phyloP scores from a whole-genome alignment of 495 filamentous ascomycete species.

The Podospora anserina region DNA sequence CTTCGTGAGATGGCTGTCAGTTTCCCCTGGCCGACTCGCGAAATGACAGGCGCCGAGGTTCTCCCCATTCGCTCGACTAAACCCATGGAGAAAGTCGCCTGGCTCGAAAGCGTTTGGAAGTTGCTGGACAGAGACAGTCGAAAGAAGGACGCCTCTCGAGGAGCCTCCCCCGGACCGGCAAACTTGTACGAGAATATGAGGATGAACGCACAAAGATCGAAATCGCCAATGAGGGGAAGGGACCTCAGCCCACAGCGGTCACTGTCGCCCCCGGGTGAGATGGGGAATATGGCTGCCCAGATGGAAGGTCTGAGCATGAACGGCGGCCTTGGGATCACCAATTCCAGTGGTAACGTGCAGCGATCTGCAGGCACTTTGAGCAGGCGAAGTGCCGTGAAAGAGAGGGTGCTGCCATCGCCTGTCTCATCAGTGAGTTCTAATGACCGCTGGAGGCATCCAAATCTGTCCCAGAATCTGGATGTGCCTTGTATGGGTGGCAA shows the following conservation, averaged over 20 bases:
- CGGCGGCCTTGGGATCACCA: neutral
- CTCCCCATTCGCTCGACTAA: slow-evolving; percentile 35
- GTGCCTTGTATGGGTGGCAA: slow-evolving; percentile 15
- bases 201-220: slow-evolving; percentile 11
- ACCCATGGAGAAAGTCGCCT: slow-evolving; percentile 35
- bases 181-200: neutral
- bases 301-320: slow-evolving; percentile 7
- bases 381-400: slow-evolving; percentile 23
- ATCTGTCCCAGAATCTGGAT: slow-evolving; percentile 8
- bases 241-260: neutral
- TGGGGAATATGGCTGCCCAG: slow-evolving; percentile 4
- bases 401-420: slow-evolving; percentile 2
- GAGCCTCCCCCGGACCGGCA: slow-evolving; percentile 1
- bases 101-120: slow-evolving; percentile 31
- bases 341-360: neutral
- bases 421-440: neutral
- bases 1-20: slow-evolving; percentile 36
- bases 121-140: slow-evolving; percentile 25
- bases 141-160: slow-evolving; percentile 17
- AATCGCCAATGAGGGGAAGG: slow-evolving; percentile 11
- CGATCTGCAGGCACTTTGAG: slow-evolving; percentile 13
- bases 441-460: neutral
- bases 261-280: neutral
- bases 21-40: slow-evolving; percentile 37
- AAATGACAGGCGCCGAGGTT: slow-evolving; percentile 38